These are phyloP conservation scores for Penicillium steckii DNA, from an alignment of 495 filamentous ascomycete species.

Conservation along the genomic window DNA sequence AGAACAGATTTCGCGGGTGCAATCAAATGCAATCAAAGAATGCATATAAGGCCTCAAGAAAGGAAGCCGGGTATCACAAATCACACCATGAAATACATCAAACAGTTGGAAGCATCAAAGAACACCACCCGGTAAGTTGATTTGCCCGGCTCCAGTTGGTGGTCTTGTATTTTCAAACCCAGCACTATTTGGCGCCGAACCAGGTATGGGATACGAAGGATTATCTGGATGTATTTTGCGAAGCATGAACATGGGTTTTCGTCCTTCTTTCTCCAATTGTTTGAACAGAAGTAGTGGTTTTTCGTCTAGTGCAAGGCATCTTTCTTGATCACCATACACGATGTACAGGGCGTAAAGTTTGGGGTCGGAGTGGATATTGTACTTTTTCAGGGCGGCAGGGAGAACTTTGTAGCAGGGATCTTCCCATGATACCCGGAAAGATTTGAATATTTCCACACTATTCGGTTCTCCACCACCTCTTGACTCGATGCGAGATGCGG, in stretches of 20 bases:
- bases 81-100: conserved; percentile 17
- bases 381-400: conserved; percentile 92
- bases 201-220: conserved; percentile 21
- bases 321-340: conserved; percentile 94
- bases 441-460: conserved; percentile 94
- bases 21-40: conserved; percentile 22
- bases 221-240: conserved; percentile 53
- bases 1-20: neutral
- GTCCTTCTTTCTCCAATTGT: conserved; percentile 90
- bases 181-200: conserved; percentile 41
- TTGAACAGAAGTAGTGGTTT: conserved; percentile 95
- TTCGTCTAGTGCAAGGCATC: conserved; percentile 87
- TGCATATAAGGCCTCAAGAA: conserved; percentile 17
- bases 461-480: conserved; percentile 43
- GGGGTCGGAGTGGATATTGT: conserved; percentile 97
- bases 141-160: conserved; percentile 28
- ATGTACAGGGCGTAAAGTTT: conserved; percentile 97
- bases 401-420: conserved; percentile 97
- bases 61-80: conserved; percentile 33
- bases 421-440: conserved; percentile 94
- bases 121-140: conserved; percentile 46
- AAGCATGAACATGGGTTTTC: conserved; percentile 99
- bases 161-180: conserved; percentile 38
- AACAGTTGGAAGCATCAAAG: conserved; percentile 25
- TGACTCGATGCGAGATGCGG: conserved; percentile 47